Evolutionary conservation across 73 alveolate genomes (phyloP), one percentile per base, ranked within the genome.

Genomic region (Vitrella brassicaformis): DNA sequence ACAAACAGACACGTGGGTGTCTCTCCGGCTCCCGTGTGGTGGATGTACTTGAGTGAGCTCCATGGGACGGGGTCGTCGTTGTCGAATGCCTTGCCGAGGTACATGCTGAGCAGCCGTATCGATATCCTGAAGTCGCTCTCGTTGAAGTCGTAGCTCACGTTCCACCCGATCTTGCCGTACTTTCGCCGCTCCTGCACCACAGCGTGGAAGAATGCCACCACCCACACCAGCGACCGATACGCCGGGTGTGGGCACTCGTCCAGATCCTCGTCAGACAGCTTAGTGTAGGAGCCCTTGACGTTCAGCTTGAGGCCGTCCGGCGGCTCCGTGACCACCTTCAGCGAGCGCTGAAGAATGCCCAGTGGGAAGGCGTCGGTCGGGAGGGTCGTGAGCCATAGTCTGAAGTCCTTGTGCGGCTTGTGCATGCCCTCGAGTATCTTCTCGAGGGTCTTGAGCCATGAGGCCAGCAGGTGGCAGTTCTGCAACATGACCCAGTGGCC

Each of bases 101-200:
- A 94, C 56, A 39, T 39, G 22, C 22, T 8, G 56, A 39, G 56
- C 56, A 39, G 14, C 56, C 14, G 56, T 4, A 39, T 14, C 14
- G 56, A 39, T 8, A 39, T 39, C 81, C 95, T 92, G 94, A 95
- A 95, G 90, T 94, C 99, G 78, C 95, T 84, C 83, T 94, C 99
- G 85, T 92, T 94, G 92, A 94, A 94, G 81, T 92, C 99, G 86
- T 94, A 94, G n/a, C 89, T 80, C 65, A 94, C 98, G 83, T 94
- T 94, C 99, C 99, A 94, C 32, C 99, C 99, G 70, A 94, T 94
- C 80, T 93, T 92, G 45, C 99, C 99, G 87, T 86, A 94, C 90
- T 94, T 94, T 79, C 92, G 85, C 79, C 99, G 87, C 66, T 86
- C 92, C 87, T 94, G 93, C 47, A 94, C 90, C 28, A 94, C 97